Evolutionary conservation across 768 basidiomycete species (phyloP), one percentile per base, ranked within the genome.

Genomic region (Rhodotorula diobovata): DNA sequence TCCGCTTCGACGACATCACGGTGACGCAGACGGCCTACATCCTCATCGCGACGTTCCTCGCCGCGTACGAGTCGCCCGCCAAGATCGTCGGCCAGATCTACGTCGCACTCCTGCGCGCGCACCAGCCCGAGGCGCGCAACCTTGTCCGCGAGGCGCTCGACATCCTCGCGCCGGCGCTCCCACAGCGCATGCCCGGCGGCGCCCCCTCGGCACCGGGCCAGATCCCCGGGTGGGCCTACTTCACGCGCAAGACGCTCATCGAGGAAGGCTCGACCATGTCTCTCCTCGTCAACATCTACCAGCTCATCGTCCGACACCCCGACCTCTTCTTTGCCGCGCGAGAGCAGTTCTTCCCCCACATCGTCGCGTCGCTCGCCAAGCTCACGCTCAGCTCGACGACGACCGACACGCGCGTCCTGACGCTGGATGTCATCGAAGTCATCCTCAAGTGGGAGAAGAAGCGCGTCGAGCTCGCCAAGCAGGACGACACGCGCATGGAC

Each of bases 21-120:
- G 91, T 96, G 77, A 94, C 92, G 80, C 91, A 97, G 79, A 90
- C 90, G 16, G 90, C 92, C 0, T 93, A 93, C 79, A 85, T 96
- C 46, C 85, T 98, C 12, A 87, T 90, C 45, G 92, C 96, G 50
- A 70, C 63, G 23, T 98, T 98, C 84, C 93, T 95, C 77, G 88
- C 89, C 23, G 87, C 87, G 14, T 94, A 90, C 80, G 90, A 90
- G 41, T 90, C 89, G 1, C 94, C 95, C 2, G 85, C 87, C 70
- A 98, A 96, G 80, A 93, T 99, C 79, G 87, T 95, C 60, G 81
- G 93, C 62, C 86, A 89, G 12, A 90, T 93, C 35, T 98, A 94
- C 93, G 87, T 87, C 11, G 93, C 90, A 16, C 83, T 99, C 23
- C 84, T 99, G 68, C 88, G 89, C 41, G 86, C 89, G 53, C 90